Conservation (phyloP, 75 land plant genomes). For the Azolla pinnata region DNA sequence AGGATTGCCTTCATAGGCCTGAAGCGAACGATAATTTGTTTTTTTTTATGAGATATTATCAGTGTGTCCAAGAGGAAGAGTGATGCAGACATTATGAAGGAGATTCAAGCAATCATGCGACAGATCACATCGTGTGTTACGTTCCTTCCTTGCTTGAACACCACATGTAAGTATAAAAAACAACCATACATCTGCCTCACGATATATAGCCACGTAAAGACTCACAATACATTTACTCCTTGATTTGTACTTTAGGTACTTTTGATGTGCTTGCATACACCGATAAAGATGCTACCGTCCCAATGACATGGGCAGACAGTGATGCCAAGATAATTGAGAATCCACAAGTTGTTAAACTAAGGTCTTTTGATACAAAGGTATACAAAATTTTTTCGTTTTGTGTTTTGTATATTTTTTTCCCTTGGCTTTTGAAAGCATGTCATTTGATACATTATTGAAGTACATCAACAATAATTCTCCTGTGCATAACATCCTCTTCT, state of each 20-base stretch:
- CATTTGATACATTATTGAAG: neutral
- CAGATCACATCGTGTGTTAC: constrained; percentile 91
- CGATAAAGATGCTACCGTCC: constrained; percentile 69
- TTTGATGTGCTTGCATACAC: constrained; percentile 95
- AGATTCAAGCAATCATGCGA: constrained; percentile 94
- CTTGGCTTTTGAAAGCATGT: neutral
- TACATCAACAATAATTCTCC: neutral
- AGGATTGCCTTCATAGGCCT: too few species aligned
- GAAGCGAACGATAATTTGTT: neutral
- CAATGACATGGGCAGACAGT: constrained; percentile 84
- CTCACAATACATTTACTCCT: neutral
- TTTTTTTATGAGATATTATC: constrained; percentile 2
- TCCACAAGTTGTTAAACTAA: constrained; percentile 85
- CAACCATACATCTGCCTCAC: too few species aligned
- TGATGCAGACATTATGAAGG: constrained; percentile 95
- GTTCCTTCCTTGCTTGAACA: constrained; percentile 84
- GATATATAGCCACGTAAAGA: neutral
- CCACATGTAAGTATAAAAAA: constrained; percentile 55
- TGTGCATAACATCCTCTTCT: too few species aligned
- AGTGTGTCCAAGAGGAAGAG: constrained; percentile 78
- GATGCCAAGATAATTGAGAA: constrained; percentile 83
- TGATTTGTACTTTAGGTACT: constrained; percentile 45
- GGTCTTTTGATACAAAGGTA: constrained; percentile 91
- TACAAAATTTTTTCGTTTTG: too few species aligned
- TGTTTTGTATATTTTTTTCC: neutral